Evolutionary conservation across 108 stramenopile genomes (phyloP), one percentile per base, ranked within the genome.

Genomic region (Cyclotella atomus): DNA sequence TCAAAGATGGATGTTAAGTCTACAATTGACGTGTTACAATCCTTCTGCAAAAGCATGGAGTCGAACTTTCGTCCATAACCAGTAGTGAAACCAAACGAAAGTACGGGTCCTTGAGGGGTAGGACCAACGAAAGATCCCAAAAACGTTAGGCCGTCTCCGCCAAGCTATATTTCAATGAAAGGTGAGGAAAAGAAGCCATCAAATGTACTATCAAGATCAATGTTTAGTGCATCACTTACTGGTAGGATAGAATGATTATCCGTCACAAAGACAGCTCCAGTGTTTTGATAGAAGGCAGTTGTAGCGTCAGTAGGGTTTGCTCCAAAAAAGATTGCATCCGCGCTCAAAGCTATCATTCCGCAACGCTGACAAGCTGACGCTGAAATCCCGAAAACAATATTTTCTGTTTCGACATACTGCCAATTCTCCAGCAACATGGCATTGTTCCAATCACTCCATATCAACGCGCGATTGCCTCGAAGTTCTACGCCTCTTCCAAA

Each of bases 401-500:
- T 27, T 43, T 23, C 61, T 38, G 29, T 10, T n/a, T 57, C n/a
- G 29, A 57, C 28, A 27, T 25, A 62, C 12, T 49, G 3, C 61
- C 12, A 62, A 23, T 44, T 21, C 61, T 44, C 61, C 8, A 62
- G 20, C 6, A 44, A 41, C 24, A 44, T 41, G 19, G 32, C 28
- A 24, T 15, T 62, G 4, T 23, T 43, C n/a, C n/a, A n/a, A 44
- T 62, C 30, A 8, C 2, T 21, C 16, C 21, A 35, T 8, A 62
- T 19, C 15, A 62, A 25, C 19, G 61, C 61, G 1, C 41, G 20
- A 19, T 43, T 62, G 14, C 43, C 43, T 24, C 23, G 10, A 27
- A 62, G 23, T 43, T 10, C 14, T 38, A 62, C 61, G 20, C 61
- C 61, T 20, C 61, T 41, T 14, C 61, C 61, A 44, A 62, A 44